phyloP scores from a whole-genome alignment of 352 stramenopile species.

The Globisporangium cylindrosporum region DNA sequence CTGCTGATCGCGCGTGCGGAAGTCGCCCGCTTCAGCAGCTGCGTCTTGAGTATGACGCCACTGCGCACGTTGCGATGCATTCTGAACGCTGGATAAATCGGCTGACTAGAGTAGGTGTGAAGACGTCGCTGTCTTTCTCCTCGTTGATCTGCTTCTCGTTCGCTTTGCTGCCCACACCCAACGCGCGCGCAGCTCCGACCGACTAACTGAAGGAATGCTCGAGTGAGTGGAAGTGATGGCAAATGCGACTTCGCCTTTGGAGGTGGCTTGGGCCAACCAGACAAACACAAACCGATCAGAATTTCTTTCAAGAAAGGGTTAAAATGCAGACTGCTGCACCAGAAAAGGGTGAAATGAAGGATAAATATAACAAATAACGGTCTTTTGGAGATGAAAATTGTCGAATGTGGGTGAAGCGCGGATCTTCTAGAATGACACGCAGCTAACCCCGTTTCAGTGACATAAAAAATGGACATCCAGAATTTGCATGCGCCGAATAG shows the following conservation, averaged over 20 bases:
- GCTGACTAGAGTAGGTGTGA: background rate
- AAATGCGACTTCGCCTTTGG: background rate
- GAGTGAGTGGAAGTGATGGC: constrained; percentile 1
- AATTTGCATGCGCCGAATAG: background rate
- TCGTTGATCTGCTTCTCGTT: background rate
- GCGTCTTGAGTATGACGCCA: constrained; percentile 12
- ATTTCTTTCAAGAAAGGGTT: background rate
- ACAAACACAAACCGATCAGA: background rate
- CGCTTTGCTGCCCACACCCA: constrained; percentile 3
- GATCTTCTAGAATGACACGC: constrained; percentile 10
- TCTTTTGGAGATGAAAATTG: background rate
- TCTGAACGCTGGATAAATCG: background rate
- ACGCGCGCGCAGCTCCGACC: constrained; percentile 6
- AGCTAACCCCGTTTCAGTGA: background rate
- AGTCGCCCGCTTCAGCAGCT: constrained; percentile 14
- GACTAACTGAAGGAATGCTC: constrained; percentile 9
- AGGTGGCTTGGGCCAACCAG: constrained; percentile 2
- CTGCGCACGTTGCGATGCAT: constrained; percentile 20
- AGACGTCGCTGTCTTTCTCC: background rate
- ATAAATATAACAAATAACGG: background rate
- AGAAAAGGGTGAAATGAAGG: background rate
- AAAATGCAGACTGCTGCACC: background rate
- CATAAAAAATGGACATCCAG: background rate
- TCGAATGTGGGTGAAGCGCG: background rate
- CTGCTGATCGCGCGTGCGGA: constrained; percentile 12